These are phyloP conservation scores for Chamaenerion angustifolium DNA, from an alignment of 345 rosid genomes.

Conservation along the genomic window DNA sequence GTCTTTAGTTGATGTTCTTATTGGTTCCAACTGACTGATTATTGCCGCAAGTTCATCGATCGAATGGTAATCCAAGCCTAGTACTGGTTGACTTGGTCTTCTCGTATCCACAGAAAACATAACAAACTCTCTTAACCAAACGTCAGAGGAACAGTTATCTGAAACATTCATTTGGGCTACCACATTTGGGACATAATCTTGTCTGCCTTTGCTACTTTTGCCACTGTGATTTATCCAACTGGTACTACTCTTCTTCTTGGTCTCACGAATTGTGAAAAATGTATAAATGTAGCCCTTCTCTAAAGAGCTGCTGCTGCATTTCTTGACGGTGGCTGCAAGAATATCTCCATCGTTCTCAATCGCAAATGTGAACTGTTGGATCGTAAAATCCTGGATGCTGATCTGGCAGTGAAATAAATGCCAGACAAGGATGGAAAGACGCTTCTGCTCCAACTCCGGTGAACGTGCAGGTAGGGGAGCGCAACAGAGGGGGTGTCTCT, in stretches of 20 bases:
- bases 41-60: conserved; percentile 82
- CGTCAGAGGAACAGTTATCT: conserved; percentile 22
- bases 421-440: no score
- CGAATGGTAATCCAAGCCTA: conserved; percentile 29
- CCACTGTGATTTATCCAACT: conserved; percentile 65
- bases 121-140: conserved; percentile 46
- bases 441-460: no score
- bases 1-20: conserved; percentile 17
- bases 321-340: conserved; percentile 68
- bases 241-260: conserved; percentile 46
- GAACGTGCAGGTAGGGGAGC: no score
- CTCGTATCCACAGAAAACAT: conserved; percentile 43
- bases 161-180: conserved; percentile 81
- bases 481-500: no score
- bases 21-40: conserved; percentile 27
- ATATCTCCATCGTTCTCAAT: conserved; percentile 58
- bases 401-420: no score
- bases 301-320: conserved; percentile 16
- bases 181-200: conserved; percentile 46
- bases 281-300: conserved; percentile 56
- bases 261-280: conserved; percentile 61
- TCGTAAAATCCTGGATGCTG: no score
- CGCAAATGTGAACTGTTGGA: conserved; percentile 71
- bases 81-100: conserved; percentile 23
- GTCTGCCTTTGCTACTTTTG: conserved; percentile 50